phyloP scores from a whole-genome alignment of 2,329 filamentous ascomycete genomes.

The Aspergillus pseudoterreus region DNA sequence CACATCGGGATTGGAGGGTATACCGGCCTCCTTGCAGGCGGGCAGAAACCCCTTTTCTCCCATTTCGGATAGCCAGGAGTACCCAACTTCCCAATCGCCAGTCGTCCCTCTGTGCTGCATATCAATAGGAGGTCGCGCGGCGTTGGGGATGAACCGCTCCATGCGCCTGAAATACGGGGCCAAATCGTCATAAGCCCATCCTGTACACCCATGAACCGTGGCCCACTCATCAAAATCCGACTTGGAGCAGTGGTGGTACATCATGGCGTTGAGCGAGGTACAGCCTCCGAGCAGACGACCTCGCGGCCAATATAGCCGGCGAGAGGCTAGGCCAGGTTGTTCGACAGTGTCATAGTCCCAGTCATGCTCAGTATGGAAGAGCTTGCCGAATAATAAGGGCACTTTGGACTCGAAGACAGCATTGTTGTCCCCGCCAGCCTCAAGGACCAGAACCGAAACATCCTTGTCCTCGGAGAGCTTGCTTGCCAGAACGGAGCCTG shows the following conservation, averaged over 20 bases:
- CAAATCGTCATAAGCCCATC: constrained; percentile 42
- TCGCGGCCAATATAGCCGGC: constrained; percentile 16
- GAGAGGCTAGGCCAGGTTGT: constrained; percentile 10
- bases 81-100: constrained; percentile 11
- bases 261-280: constrained; percentile 17
- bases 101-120: constrained; percentile 5
- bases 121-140: constrained; percentile 11
- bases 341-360: constrained; percentile 19
- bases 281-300: constrained; percentile 16
- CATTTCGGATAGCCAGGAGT: constrained; percentile 14
- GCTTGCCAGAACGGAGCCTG: constrained; percentile 17
- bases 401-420: constrained; percentile 12
- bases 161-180: constrained; percentile 43
- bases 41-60: constrained; percentile 14
- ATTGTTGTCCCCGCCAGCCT: constrained; percentile 16
- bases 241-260: constrained; percentile 17
- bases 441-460: constrained; percentile 15
- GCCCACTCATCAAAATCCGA: constrained; percentile 17
- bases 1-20: constrained; percentile 7
- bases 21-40: constrained; percentile 10
- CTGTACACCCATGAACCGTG: constrained; percentile 16
- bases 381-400: constrained; percentile 12
- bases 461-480: constrained; percentile 17
- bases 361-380: constrained; percentile 15
- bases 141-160: constrained; percentile 15